These are phyloP conservation scores for Phytophthora constricta DNA, from an alignment of 352 stramenopile species.

Conservation along the genomic window DNA sequence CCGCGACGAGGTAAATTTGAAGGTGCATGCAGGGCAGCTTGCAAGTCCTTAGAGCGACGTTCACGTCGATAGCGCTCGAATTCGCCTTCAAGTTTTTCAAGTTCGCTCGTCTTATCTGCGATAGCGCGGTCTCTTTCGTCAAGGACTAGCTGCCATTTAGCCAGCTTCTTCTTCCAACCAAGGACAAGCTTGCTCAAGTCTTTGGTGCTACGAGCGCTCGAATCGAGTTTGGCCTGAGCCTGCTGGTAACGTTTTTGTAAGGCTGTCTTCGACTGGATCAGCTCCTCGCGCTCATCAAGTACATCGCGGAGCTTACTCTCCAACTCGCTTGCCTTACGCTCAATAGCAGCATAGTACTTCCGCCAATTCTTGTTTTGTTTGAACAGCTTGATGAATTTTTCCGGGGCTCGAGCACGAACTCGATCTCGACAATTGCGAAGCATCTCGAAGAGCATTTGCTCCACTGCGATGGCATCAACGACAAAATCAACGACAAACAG, in stretches of 20 bases:
- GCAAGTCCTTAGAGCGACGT: slow-evolving; percentile 43
- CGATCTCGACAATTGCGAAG: slow-evolving; percentile 61
- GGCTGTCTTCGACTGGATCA: slow-evolving; percentile 36
- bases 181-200: slow-evolving; percentile 44
- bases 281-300: slow-evolving; percentile 39
- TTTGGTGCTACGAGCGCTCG: slow-evolving; percentile 31
- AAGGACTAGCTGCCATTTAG: slow-evolving; percentile 54
- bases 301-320: slow-evolving; percentile 45
- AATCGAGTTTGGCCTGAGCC: slow-evolving; percentile 33
- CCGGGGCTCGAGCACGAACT: slow-evolving; percentile 46
- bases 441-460: slow-evolving; percentile 71
- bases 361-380: slow-evolving; percentile 81
- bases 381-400: slow-evolving; percentile 67
- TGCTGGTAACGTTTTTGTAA: slow-evolving; percentile 28
- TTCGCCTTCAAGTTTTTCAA: slow-evolving; percentile 33
- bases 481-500: not conserved
- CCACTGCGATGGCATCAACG: slow-evolving; percentile 55
- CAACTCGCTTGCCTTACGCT: slow-evolving; percentile 43
- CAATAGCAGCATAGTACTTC: slow-evolving; percentile 71
- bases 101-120: slow-evolving; percentile 35
- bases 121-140: slow-evolving; percentile 52
- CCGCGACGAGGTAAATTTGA: not conserved
- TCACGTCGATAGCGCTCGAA: slow-evolving; percentile 42
- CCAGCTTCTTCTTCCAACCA: slow-evolving; percentile 64
- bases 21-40: slow-evolving; percentile 34